Evolutionary conservation across 2,329 filamentous ascomycete genomes (phyloP).

Genomic region (Aspergillus phoenicis): DNA sequence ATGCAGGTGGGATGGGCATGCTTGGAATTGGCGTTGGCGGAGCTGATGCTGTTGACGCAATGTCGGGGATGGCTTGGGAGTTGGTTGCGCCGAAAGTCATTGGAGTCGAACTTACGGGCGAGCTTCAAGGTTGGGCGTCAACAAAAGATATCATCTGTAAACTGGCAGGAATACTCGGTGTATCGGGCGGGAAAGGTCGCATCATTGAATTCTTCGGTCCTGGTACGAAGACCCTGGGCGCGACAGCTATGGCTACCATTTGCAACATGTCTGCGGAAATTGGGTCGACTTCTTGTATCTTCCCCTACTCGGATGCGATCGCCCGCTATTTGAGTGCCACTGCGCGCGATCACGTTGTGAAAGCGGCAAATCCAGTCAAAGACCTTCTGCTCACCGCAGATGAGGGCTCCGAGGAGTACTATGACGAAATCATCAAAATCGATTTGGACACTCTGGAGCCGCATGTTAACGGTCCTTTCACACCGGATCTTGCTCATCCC

Average conservation of each 20-base stretch:
- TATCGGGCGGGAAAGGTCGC: constrained; percentile 90
- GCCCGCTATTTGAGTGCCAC: constrained; percentile 88
- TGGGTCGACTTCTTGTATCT: constrained; percentile 78
- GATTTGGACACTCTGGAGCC: constrained; percentile 89
- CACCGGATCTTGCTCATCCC: constrained; percentile 89
- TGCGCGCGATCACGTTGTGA: constrained; percentile 82
- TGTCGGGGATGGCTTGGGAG: constrained; percentile 94
- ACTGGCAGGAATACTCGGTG: constrained; percentile 89
- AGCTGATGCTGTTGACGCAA: constrained; percentile 95
- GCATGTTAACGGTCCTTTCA: constrained; percentile 97
- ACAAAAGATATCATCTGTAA: constrained; percentile 96
- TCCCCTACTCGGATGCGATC: constrained; percentile 96
- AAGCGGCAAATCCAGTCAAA: constrained; percentile 39
- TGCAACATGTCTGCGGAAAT: constrained; percentile 66
- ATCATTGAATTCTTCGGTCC: constrained; percentile 62
- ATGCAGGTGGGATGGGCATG: constrained; percentile 92
- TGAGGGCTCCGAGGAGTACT: constrained; percentile 72
- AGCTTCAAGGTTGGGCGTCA: constrained; percentile 79
- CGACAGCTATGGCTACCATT: constrained; percentile 83
- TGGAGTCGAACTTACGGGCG: constrained; percentile 19
- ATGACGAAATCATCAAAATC: constrained; percentile 91
- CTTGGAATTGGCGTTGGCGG: constrained; percentile 90
- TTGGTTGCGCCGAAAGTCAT: constrained; percentile 77
- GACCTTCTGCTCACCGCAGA: constrained; percentile 72
- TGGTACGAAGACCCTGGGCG: constrained; percentile 70